phyloP scores from a whole-genome alignment of 1,284 basidiomycete genomes.

The Paramarasmius palmivorus region DNA sequence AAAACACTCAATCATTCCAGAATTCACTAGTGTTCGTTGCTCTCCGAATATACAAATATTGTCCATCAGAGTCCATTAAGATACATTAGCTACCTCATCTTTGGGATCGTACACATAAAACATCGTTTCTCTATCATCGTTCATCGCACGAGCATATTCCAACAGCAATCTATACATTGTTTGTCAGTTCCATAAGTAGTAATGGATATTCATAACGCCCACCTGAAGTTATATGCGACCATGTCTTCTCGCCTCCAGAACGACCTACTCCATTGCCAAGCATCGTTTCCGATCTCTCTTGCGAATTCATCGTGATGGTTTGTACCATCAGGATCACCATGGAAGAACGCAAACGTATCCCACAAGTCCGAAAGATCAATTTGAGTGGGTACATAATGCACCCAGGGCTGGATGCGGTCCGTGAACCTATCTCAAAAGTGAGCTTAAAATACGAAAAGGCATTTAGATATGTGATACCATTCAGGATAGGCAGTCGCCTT shows the following conservation, averaged over 20 bases:
- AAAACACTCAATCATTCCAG: too few relatives aligned
- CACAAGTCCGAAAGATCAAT: slow-evolving; percentile 55
- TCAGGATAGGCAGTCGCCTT: slow-evolving; percentile 68
- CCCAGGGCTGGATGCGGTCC: slow-evolving; percentile 53
- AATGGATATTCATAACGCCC: slow-evolving; percentile 18
- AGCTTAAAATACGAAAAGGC: too few relatives aligned
- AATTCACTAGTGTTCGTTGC: too few relatives aligned
- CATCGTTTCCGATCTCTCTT: slow-evolving; percentile 50
- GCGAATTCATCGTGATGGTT: slow-evolving; percentile 52
- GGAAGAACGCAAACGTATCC: slow-evolving; percentile 60
- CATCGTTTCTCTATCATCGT: too few relatives aligned
- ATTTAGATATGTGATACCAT: too few relatives aligned
- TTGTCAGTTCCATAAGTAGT: too few relatives aligned
- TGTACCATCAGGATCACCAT: slow-evolving; percentile 30
- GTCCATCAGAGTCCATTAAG: too few relatives aligned
- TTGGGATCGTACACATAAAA: too few relatives aligned
- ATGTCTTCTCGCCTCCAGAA: slow-evolving; percentile 66
- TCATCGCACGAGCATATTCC: slow-evolving; percentile 54
- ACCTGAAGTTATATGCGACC: slow-evolving; percentile 60
- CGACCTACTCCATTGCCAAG: slow-evolving; percentile 53
- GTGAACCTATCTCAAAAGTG: slow-evolving; percentile 16
- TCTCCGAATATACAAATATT: too few relatives aligned
- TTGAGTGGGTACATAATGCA: slow-evolving; percentile 64
- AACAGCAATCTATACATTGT: slow-evolving; percentile 28
- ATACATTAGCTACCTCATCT: too few relatives aligned